A percentile compares a stretch with the other conserved stretches of the same genome.
phyloP scores from a whole-genome alignment of 176 grass and related monocot genomes.

The Cymbopogon citratus region DNA sequence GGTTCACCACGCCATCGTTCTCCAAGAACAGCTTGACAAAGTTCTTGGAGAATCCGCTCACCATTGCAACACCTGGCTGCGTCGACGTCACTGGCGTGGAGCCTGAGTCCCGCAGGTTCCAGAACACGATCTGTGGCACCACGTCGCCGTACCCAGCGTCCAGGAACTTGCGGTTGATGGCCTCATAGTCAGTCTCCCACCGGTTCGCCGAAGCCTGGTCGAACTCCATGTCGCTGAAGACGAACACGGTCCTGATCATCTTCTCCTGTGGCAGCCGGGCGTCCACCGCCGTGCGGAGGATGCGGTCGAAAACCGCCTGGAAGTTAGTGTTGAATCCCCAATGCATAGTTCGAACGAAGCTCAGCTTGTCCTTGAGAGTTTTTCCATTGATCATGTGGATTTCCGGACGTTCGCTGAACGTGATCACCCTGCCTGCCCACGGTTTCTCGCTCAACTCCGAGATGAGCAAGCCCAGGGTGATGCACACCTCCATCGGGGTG shows the following conservation, averaged over 20 bases:
- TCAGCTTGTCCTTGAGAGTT: slow-evolving; percentile 8
- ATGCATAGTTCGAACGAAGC: not conserved
- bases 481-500: slow-evolving; percentile 39
- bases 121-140: slow-evolving; percentile 27
- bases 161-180: slow-evolving; percentile 30
- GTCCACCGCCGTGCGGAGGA: not conserved
- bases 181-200: slow-evolving; percentile 55
- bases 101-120: slow-evolving; percentile 2
- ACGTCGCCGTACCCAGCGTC: slow-evolving; percentile 33
- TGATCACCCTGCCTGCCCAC: slow-evolving; percentile 43
- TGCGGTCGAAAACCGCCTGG: not conserved
- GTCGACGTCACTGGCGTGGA: slow-evolving; percentile 2
- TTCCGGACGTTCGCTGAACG: not conserved
- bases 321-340: not conserved
- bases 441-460: slow-evolving; percentile 51
- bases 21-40: slow-evolving; percentile 41
- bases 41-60: slow-evolving; percentile 56
- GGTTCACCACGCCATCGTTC: slow-evolving; percentile 19
- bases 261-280: not conserved
- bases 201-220: not conserved
- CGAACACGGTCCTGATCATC: not conserved
- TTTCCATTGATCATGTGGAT: slow-evolving; percentile 32
- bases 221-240: not conserved
- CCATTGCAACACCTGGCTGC: slow-evolving; percentile 26
- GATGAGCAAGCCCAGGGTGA: slow-evolving; percentile 35